phyloP scores from a whole-genome alignment of 2,329 filamentous ascomycete species.

The Pseudogymnoascus verrucosus region DNA sequence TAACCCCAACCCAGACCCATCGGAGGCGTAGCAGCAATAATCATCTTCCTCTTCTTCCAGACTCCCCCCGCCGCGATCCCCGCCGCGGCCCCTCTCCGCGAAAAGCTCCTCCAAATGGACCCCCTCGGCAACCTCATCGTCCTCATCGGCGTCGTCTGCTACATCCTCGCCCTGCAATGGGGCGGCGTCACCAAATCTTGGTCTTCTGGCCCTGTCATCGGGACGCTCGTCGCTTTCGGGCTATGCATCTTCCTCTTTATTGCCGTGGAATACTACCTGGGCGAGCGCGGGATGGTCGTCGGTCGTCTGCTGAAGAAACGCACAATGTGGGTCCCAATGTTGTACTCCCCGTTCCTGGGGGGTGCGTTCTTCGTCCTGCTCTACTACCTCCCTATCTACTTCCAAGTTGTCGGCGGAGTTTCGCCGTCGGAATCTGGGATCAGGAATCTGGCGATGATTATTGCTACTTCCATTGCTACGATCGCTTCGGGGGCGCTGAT shows the following conservation, averaged over 20 bases:
- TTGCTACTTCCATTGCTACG: slow-evolving; percentile 25
- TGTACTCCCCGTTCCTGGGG: slow-evolving; percentile 11
- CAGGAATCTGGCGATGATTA: slow-evolving; percentile 20
- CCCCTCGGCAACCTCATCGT: slow-evolving; percentile 35
- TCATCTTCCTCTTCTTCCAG: slow-evolving; percentile 34
- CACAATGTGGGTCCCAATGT: slow-evolving; percentile 33
- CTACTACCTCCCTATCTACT: slow-evolving; percentile 23
- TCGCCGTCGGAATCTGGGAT: slow-evolving; percentile 18
- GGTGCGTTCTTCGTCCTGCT: neutral
- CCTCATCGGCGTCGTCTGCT: slow-evolving; percentile 34
- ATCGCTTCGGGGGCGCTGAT: slow-evolving; percentile 29
- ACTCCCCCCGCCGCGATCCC: slow-evolving; percentile 31
- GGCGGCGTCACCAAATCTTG: slow-evolving; percentile 35
- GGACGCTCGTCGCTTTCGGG: slow-evolving; percentile 31
- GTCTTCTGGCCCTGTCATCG: slow-evolving; percentile 32
- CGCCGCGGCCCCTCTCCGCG: slow-evolving; percentile 27
- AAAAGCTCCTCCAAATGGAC: slow-evolving; percentile 41
- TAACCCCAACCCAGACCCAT: slow-evolving; percentile 31
- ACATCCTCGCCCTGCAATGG: slow-evolving; percentile 39
- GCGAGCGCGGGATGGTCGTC: slow-evolving; percentile 21
- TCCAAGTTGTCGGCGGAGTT: slow-evolving; percentile 19
- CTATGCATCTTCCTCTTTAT: slow-evolving; percentile 26
- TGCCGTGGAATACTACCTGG: slow-evolving; percentile 31
- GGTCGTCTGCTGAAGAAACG: neutral
- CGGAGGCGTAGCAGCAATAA: slow-evolving; percentile 26